A percentile compares a stretch with the other conserved stretches of the same genome.
phyloP scores from a whole-genome alignment of 2,329 filamentous ascomycete species.

The Gnomoniopsis smithogilvyi region DNA sequence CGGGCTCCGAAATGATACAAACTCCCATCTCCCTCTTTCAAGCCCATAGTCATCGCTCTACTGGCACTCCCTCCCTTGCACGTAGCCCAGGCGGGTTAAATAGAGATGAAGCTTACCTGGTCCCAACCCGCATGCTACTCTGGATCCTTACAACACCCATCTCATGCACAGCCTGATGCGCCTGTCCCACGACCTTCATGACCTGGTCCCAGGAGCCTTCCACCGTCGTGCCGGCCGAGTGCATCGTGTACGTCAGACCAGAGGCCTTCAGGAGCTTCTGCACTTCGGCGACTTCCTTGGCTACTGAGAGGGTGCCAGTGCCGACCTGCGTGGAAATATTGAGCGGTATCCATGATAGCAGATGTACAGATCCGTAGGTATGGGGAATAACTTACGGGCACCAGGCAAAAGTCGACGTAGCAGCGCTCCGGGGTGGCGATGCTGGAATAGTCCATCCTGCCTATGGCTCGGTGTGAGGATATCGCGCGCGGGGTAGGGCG shows the following conservation, averaged over 20 bases:
- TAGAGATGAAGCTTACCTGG: constrained; percentile 50
- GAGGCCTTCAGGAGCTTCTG: constrained; percentile 80
- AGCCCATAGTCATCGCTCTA: neutral
- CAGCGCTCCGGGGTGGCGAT: constrained; percentile 69
- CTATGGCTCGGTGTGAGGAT: neutral
- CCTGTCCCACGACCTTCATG: constrained; percentile 81
- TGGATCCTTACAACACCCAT: constrained; percentile 81
- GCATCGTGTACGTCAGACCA: constrained; percentile 82
- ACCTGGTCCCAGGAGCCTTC: constrained; percentile 91
- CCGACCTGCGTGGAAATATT: constrained; percentile 59
- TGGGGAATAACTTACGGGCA: constrained; percentile 57
- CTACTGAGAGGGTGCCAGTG: constrained; percentile 71
- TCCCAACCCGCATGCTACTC: constrained; percentile 82
- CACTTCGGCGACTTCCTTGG: constrained; percentile 82
- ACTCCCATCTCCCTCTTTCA: neutral
- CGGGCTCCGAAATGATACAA: neutral
- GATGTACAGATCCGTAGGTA: neutral
- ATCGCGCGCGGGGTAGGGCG: neutral
- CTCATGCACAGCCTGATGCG: constrained; percentile 73
- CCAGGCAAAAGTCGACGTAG: constrained; percentile 87
- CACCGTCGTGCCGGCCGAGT: constrained; percentile 89
- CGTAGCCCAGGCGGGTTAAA: neutral
- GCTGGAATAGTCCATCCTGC: constrained; percentile 41
- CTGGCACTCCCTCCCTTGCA: neutral
- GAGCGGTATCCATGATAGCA: no score